phyloP scores from a whole-genome alignment of 1,284 basidiomycete genomes.

The Cryptococcus jaspeensis region DNA sequence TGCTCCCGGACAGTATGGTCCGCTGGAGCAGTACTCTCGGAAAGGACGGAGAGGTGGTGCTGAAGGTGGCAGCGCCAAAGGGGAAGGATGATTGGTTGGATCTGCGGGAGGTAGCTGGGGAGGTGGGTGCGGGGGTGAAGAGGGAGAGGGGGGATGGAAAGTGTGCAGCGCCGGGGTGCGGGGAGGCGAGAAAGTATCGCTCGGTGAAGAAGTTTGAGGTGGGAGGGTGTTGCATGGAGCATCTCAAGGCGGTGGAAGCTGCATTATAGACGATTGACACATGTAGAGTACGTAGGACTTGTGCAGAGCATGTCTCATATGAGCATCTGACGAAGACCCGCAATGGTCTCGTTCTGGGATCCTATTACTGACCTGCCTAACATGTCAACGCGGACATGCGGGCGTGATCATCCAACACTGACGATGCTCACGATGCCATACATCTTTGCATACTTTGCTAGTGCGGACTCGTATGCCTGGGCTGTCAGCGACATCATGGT shows the following conservation, averaged over 20 bases:
- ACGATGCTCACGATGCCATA: no score
- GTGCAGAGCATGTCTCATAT: no score
- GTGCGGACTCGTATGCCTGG: no score
- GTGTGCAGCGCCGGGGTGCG: slow-evolving; percentile 58
- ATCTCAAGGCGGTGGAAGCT: slow-evolving; percentile 46
- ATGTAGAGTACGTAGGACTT: no score
- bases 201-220: slow-evolving; percentile 56
- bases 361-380: no score
- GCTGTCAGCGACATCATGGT: no score
- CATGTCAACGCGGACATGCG: no score
- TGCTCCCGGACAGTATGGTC: slow-evolving; percentile 52
- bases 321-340: neutral
- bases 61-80: slow-evolving; percentile 28
- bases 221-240: slow-evolving; percentile 59
- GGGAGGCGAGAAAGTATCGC: slow-evolving; percentile 56
- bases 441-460: no score
- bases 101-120: slow-evolving; percentile 2
- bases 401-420: no score
- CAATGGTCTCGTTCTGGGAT: no score
- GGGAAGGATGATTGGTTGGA: slow-evolving; percentile 33
- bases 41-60: slow-evolving; percentile 18
- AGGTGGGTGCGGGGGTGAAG: neutral
- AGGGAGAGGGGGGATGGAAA: neutral
- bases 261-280: slow-evolving; percentile 3
- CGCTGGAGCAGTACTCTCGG: slow-evolving; percentile 21